A percentile compares a stretch with the other conserved stretches of the same genome.
phyloP scores from a whole-genome alignment of 2,329 filamentous ascomycete species.

The Verticillium longisporum region DNA sequence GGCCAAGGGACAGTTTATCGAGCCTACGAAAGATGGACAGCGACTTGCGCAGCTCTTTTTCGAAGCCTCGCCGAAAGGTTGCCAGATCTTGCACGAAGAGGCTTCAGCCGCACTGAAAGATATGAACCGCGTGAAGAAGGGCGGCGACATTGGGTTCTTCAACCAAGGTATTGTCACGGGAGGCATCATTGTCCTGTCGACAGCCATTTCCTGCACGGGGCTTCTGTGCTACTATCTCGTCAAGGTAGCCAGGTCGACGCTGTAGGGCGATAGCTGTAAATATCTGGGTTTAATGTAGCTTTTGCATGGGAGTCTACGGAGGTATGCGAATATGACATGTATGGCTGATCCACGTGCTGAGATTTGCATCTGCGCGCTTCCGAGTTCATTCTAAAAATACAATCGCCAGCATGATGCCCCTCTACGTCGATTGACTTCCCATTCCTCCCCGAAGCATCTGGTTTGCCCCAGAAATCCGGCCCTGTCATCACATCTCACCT shows the following conservation, averaged over 20 bases:
- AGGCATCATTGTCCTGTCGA: slow-evolving; percentile 16
- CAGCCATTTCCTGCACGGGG: background rate
- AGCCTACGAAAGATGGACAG: slow-evolving; percentile 10
- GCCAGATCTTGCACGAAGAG: slow-evolving; percentile 5
- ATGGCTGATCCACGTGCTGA: too few relatives aligned
- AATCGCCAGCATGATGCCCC: too few relatives aligned
- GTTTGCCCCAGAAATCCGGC: too few relatives aligned
- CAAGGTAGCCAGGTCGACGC: background rate
- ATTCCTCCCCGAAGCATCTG: too few relatives aligned
- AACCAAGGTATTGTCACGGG: slow-evolving; percentile 37
- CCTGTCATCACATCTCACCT: background rate
- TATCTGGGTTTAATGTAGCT: background rate
- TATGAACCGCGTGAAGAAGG: slow-evolving; percentile 20
- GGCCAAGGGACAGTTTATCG: slow-evolving; percentile 33
- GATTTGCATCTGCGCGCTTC: too few relatives aligned
- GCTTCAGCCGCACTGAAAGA: slow-evolving; percentile 19
- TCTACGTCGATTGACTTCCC: too few relatives aligned
- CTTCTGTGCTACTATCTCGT: slow-evolving; percentile 1
- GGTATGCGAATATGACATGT: too few relatives aligned
- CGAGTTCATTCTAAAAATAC: too few relatives aligned
- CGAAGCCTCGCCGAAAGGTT: slow-evolving; percentile 5
- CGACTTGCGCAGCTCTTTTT: slow-evolving; percentile 12
- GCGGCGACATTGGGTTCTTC: slow-evolving; percentile 36
- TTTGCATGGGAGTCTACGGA: too few relatives aligned
- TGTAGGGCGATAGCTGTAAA: background rate